A percentile compares a stretch with the other conserved stretches of the same genome.
Conservation (phyloP, 2,329 filamentous ascomycete genomes). For the Epichloe bromicola region DNA sequence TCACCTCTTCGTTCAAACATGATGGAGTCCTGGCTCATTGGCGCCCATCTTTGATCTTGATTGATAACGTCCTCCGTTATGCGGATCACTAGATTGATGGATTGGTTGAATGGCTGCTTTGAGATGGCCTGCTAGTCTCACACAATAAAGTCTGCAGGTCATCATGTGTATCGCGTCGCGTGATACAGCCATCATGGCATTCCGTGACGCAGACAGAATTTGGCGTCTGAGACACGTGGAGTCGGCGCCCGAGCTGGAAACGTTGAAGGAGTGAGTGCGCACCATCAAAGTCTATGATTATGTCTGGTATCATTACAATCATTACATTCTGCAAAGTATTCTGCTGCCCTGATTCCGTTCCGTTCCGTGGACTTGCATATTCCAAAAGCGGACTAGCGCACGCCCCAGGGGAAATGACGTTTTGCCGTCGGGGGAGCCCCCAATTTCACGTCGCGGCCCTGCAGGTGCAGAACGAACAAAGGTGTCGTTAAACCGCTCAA, state of each 20-base stretch:
- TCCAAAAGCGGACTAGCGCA: conserved; percentile 1
- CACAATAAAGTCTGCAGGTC: too few relatives aligned
- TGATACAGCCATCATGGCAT: not conserved
- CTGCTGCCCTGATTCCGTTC: not conserved
- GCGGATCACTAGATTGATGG: too few relatives aligned
- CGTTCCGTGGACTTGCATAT: not conserved
- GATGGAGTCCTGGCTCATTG: too few relatives aligned
- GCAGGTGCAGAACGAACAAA: too few relatives aligned
- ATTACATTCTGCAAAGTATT: too few relatives aligned
- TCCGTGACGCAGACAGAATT: not conserved
- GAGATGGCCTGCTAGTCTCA: too few relatives aligned
- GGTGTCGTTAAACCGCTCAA: too few relatives aligned
- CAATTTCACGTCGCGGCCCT: too few relatives aligned
- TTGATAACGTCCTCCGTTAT: not conserved
- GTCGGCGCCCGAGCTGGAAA: not conserved
- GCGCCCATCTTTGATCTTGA: not conserved
- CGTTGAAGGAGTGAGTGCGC: not conserved
- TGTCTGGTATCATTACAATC: too few relatives aligned
- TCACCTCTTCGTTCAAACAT: too few relatives aligned
- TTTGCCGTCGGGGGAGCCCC: not conserved
- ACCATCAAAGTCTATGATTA: not conserved
- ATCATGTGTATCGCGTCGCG: not conserved
- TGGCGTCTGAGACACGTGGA: not conserved
- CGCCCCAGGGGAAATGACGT: conserved; percentile 2
- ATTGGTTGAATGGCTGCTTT: too few relatives aligned